Evolutionary conservation across 768 basidiomycete genomes (phyloP), one percentile per base, ranked within the genome.

Genomic region (Amanita phalloides): DNA sequence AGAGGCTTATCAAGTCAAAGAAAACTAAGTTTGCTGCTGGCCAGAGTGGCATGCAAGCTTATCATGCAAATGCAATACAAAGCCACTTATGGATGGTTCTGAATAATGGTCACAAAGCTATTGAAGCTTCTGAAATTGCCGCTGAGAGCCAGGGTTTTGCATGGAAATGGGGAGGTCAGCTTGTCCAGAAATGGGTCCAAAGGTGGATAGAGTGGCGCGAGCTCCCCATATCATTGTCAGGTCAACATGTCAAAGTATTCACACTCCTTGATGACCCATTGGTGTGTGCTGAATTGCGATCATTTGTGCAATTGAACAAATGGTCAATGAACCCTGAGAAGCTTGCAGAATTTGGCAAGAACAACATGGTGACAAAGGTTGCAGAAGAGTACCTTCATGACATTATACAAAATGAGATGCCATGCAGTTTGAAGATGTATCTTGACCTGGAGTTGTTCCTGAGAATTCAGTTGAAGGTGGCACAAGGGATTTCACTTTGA

Each of bases 241-340:
- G 64, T 3, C 7, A 17, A 4, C 68, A 70, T 45, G 33, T 30
- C 20, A 70, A 70, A 45, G 36, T 57, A 0, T 62, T 51, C 52
- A 60, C 63, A 21, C 45, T 70, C 3, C 57, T 66, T 20, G 35
- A 57, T 30, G 65, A 68, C 41, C 64, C 66, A 10, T 48, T 14
- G 3, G 60, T 66, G 20, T 30, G 43, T 10, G 64, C 60, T 21
- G 67, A 66, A 47, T 50, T 68, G 11, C 53, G 61, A 2, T 55
- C 65, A 32, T 70, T 55, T 53, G 13, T 68, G 21, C 58, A 61
- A 3, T 63, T 62, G 23, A 61, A 71, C 42, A 69, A 69, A 56
- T 69, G 69, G 69, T 53, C 63, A 17, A 64, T 67, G 53, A 48
- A 67, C 55, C 68, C 68, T 5, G 55, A 33, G 20, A 71, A 67